phyloP scores from a whole-genome alignment of 352 stramenopile genomes.

The Pythium pectinolyticum region DNA sequence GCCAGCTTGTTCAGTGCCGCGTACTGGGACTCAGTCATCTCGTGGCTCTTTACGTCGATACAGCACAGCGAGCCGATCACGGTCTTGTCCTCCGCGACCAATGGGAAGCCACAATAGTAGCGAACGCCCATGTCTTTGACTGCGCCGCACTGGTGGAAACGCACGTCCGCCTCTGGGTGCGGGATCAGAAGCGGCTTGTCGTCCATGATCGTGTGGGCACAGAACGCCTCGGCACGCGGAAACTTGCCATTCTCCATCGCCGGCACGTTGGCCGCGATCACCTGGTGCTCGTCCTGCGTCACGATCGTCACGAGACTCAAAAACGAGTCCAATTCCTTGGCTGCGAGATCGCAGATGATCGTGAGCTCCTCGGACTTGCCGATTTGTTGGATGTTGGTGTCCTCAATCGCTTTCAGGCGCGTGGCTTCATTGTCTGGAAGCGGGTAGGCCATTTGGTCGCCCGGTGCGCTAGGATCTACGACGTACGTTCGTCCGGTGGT shows the following conservation, averaged over 20 bases:
- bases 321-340: slow-evolving; percentile 48
- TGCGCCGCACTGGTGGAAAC: slow-evolving; percentile 36
- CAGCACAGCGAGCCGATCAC: slow-evolving; percentile 67
- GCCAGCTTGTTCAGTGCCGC: slow-evolving; percentile 48
- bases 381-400: slow-evolving; percentile 38
- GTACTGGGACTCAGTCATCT: slow-evolving; percentile 63
- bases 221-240: slow-evolving; percentile 40
- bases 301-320: slow-evolving; percentile 58
- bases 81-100: slow-evolving; percentile 36
- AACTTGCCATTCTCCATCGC: slow-evolving; percentile 33
- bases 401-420: slow-evolving; percentile 45
- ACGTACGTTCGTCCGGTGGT: slow-evolving; percentile 40
- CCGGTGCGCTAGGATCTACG: slow-evolving; percentile 25
- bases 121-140: slow-evolving; percentile 33
- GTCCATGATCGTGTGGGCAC: slow-evolving; percentile 58
- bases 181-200: slow-evolving; percentile 55
- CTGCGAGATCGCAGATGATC: slow-evolving; percentile 59
- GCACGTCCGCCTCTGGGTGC: slow-evolving; percentile 60
- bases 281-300: slow-evolving; percentile 38
- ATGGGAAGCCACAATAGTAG: slow-evolving; percentile 77
- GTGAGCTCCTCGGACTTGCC: slow-evolving; percentile 54
- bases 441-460: slow-evolving; percentile 34
- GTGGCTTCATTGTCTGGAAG: slow-evolving; percentile 42
- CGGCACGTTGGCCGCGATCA: slow-evolving; percentile 42
- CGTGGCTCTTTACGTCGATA: slow-evolving; percentile 38